These are phyloP conservation scores for Apiospora saccharicola DNA, from an alignment of 2,329 filamentous ascomycete genomes.

Conservation along the genomic window DNA sequence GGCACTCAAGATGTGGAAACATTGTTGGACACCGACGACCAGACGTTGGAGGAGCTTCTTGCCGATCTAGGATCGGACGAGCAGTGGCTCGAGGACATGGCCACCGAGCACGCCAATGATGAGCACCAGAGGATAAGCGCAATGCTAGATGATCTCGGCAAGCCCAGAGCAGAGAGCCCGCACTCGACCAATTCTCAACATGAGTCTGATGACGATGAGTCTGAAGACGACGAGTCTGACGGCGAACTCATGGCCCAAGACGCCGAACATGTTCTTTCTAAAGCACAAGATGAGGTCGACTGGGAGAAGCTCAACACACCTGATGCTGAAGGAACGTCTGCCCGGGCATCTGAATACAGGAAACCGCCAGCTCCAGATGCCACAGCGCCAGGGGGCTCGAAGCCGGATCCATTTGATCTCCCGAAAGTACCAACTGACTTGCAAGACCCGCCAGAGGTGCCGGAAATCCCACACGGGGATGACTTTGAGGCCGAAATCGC, in stretches of 20 bases:
- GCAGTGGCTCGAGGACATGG: conserved; percentile 42
- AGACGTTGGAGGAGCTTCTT: conserved; percentile 60
- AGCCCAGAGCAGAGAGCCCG: conserved; percentile 17
- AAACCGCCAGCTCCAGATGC: background rate
- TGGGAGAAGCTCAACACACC: conserved; percentile 39
- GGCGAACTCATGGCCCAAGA: conserved; percentile 56
- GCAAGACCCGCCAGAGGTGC: conserved; percentile 43
- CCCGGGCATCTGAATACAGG: background rate
- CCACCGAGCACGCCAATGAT: conserved; percentile 37
- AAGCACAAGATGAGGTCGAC: conserved; percentile 55
- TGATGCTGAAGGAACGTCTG: background rate
- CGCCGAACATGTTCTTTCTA: conserved; percentile 53
- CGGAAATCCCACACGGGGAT: conserved; percentile 35
- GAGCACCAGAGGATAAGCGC: conserved; percentile 43
- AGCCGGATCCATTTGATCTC: conserved; percentile 45
- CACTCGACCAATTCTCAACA: background rate
- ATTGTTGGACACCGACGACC: conserved; percentile 57
- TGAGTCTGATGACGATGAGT: conserved; percentile 43
- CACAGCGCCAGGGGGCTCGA: conserved; percentile 26
- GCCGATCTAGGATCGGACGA: conserved; percentile 49
- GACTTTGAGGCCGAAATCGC: conserved; percentile 56
- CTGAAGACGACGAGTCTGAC: conserved; percentile 64
- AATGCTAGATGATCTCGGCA: conserved; percentile 43
- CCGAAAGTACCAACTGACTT: conserved; percentile 56
- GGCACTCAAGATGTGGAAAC: conserved; percentile 44